Base-by-base conservation (phyloP, 2,329 filamentous ascomycete species). In the Penicillium sp. region DNA sequence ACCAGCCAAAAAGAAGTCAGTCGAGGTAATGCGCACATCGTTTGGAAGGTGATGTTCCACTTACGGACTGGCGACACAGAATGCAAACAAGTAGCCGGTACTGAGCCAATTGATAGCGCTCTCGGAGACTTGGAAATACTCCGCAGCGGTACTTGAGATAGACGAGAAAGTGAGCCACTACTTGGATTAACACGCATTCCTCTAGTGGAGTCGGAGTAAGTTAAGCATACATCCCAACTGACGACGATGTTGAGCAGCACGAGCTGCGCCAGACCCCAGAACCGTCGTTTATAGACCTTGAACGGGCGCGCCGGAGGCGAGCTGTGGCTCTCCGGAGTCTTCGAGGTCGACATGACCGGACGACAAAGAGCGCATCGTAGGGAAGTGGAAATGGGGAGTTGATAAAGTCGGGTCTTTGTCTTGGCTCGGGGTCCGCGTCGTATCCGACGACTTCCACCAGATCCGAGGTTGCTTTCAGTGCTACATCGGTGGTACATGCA, bases 81-180 rank as follows among this genome's bases (percentile, higher is more conserved):
- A 97, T 42, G 89, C 76, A 65, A 97, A 91, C 40, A 95, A 76
- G 65, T 94, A 95, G 31, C 78, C 84, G 0, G 86, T 97, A 62
- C 85, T 89, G 52, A 95, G 77, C 93, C 93, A 97, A 70, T 97
- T 97, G 70, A 97, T 85, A 26, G 80, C 79, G 13, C 80, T 83
- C 61, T 90, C 83, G 27, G 77, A 78, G 10, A 90, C 87, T 42
- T 73, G 57, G 64, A 94, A 97, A 73, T 89, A 95, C 20, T 75
- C 58, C 0, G 89, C 82, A 1, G 88, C 79, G 18, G 84, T 81
- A 27, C 79, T 79, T 1, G 88, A 88, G 26, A 95, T 84, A 32
- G 91, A 86, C 1, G 90, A 86, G 68, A 89, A 96, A 6, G 89
- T 93, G 58, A 97, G 80, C 91, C 91, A 97, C 87, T 89, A 50